Base-by-base conservation (phyloP, 2,329 filamentous ascomycete genomes). In the Leptographium galeiforme region DNA sequence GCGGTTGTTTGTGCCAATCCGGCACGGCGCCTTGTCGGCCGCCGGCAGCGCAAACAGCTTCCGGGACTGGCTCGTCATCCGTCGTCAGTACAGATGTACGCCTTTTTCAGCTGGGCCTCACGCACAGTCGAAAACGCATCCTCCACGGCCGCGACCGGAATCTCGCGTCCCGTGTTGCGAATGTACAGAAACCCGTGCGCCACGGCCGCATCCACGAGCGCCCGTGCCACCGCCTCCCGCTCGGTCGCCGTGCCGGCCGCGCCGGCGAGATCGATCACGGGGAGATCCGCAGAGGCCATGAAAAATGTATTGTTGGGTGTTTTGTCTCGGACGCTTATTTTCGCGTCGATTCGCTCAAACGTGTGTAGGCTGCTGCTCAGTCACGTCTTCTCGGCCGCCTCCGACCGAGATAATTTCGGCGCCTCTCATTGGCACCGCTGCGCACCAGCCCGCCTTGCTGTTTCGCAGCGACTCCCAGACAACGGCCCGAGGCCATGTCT, bases 121-220 rank as follows among this genome's bases (percentile, higher is more conserved):
- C 53, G 34, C 19, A 93, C 89, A 63, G 95, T 67, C 14, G 76
- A 70, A 71, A 96, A 97, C 10, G 85, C 83, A 46, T 73, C 71
- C 11, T 86, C 75, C 43, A 96, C 80, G 52, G 83, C 77, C 33
- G 76, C 68, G 0, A 75, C 68, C 0, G 84, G 72, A 48, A 96
- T 87, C 56, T 85, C 81, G 13, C 75, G 73, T 45, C 82, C 84
- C 25, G 81, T 76, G 63, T 88, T 90, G 63, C 82, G 84, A 62
- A 97, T 82, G 65, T 93, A 97, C 57, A 96, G 79, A 67, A 97
- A 97, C 57, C 91, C 91, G 68, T 89, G 85, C 52, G 84, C 81
- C 40, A 82, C 79, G 2, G 89, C 90, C 1, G 91, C 91, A 56
- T 85, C 78, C 44, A 96, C 81, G 44, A 97, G 76, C 57, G 81